phyloP scores from a whole-genome alignment of 31 red algal species.

The Odonthalia washingtoniensis region DNA sequence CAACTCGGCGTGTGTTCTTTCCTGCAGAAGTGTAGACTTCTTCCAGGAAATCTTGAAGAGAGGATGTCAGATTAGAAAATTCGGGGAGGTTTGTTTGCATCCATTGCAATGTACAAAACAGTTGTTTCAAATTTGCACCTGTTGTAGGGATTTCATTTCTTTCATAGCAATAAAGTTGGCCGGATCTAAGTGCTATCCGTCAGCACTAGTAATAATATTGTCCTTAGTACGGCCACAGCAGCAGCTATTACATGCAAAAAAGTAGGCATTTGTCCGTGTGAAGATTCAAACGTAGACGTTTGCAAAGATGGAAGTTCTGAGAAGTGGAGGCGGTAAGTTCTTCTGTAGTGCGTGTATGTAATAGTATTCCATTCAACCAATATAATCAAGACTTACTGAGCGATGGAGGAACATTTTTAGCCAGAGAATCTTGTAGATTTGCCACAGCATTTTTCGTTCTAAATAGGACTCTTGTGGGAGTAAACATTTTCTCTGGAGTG shows the following conservation, averaged over 20 bases:
- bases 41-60: background rate
- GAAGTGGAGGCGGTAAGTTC: background rate
- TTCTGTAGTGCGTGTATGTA: background rate
- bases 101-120: background rate
- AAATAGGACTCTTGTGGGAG: constrained; percentile 14
- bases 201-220: background rate
- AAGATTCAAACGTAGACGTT: background rate
- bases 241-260: background rate
- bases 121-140: background rate
- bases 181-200: no score
- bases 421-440: background rate
- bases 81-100: background rate
- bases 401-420: background rate
- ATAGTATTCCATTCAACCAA: background rate
- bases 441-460: constrained; percentile 24
- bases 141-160: background rate
- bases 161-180: background rate
- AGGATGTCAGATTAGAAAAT: background rate
- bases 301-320: background rate
- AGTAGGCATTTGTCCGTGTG: background rate
- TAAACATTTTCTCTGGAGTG: constrained; percentile 9
- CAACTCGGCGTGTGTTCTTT: background rate
- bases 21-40: background rate
- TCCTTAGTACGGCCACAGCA: background rate
- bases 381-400: background rate